Evolutionary conservation across 306 rosid genomes (phyloP), one percentile per base, ranked within the genome.

Genomic region (Castanea sativa): DNA sequence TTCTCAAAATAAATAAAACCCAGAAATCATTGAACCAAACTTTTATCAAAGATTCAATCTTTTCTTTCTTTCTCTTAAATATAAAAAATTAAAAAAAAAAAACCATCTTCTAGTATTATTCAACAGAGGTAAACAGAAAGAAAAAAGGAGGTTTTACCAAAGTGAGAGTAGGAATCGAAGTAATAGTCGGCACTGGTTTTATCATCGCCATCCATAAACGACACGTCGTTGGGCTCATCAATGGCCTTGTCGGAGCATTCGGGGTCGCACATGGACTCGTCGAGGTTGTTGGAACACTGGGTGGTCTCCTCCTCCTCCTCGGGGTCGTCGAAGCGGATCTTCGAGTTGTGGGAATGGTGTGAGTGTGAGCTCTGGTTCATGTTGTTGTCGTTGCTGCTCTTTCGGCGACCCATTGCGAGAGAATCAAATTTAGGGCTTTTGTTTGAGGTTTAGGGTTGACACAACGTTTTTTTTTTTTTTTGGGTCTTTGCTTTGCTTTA

Each of bases 151-250:
- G 5, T 12, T 38, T 73, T 89, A 96, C 99, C 99, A n/a, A 96
- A 96, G 79, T 96, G 99, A 83, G 99, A 90, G 80, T 96, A 96
- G 67, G 99, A 96, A 85, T 96, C 99, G 70, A 96, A 93, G 89
- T 96, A 96, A 79, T 96, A 96, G 70, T 96, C 99, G 73, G 98
- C 98, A 79, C 99, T 96, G 60, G 99, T 96, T 81, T 90, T 95
- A 18, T 90, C 90, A 87, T 90, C 93, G 30, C 90, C 80, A 6
- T 75, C 91, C 29, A 76, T 30, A 4, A 83, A 29, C 30, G 84
- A 56, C 27, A 75, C 87, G 73, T 73, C 85, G 57, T 73, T 78
- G 6, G 75, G 84, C 57, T 76, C 91, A 12, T 81, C 88, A n/a
- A 16, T 71, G 67, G 72, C 64, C 53, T 81, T 80, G 56, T 86